Conservation (phyloP, 1,139 yeast genomes). For the Pichia sp. region DNA sequence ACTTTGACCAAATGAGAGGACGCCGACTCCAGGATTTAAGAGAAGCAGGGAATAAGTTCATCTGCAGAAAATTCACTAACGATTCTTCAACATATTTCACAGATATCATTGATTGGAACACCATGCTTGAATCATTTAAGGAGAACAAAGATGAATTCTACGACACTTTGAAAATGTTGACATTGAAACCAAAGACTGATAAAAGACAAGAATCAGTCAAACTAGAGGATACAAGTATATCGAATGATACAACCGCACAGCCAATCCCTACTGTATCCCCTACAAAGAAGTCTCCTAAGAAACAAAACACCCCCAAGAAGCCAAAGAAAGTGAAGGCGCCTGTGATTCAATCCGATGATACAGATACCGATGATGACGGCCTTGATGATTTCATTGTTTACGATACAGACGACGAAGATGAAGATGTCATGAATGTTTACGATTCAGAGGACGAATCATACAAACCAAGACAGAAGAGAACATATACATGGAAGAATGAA, state of each 20-base stretch:
- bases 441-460: not conserved
- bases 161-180: constrained; percentile 31
- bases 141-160: constrained; percentile 34
- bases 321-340: constrained; percentile 10
- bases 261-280: no score
- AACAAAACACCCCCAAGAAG: no score
- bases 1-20: constrained; percentile 32
- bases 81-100: constrained; percentile 36
- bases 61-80: constrained; percentile 43
- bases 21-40: constrained; percentile 28
- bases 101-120: constrained; percentile 36
- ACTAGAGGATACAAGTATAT: not conserved
- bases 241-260: no score
- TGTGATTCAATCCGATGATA: constrained; percentile 13
- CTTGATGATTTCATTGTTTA: not conserved
- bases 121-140: constrained; percentile 28
- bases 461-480: constrained; percentile 2
- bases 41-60: constrained; percentile 27
- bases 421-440: not conserved
- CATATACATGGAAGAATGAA: not conserved
- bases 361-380: constrained; percentile 10
- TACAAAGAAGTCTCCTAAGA: no score
- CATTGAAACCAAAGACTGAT: constrained; percentile 30
- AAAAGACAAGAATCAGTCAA: constrained; percentile 2
- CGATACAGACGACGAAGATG: constrained; percentile 2